A percentile compares a stretch with the other conserved stretches of the same genome.
Conservation (phyloP, 176 grass and related monocot genomes). For the Aegilops tauschii region DNA sequence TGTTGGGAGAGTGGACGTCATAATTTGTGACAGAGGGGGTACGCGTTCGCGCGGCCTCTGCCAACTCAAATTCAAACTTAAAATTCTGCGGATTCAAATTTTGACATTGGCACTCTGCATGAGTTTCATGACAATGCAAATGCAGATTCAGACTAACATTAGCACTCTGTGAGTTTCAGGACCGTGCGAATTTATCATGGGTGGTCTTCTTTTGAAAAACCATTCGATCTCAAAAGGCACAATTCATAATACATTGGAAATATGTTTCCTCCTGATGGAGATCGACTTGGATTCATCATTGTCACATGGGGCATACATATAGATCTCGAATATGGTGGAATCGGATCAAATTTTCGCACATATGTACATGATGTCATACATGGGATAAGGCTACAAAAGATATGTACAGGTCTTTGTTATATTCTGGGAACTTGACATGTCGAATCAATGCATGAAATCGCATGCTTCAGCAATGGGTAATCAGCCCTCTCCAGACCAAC, state of each 20-base stretch:
- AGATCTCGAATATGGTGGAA: background rate
- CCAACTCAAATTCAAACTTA: too few relatives aligned
- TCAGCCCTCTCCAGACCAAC: background rate
- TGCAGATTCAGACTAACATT: background rate
- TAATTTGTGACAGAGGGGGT: constrained; percentile 44
- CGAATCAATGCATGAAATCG: background rate
- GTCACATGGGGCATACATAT: background rate
- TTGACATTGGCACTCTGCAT: too few relatives aligned
- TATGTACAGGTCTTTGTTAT: constrained; percentile 32
- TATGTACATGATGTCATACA: constrained; percentile 35
- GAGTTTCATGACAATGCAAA: too few relatives aligned
- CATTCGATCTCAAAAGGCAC: background rate
- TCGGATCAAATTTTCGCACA: constrained; percentile 4
- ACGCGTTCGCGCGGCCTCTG: constrained; percentile 26
- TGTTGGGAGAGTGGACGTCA: constrained; percentile 33
- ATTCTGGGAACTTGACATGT: constrained; percentile 8
- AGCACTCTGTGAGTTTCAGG: background rate
- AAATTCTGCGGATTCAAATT: too few relatives aligned
- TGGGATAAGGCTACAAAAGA: constrained; percentile 12
- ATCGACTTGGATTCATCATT: background rate
- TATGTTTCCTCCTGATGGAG: too few relatives aligned
- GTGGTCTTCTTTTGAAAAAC: background rate
- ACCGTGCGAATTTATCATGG: too few relatives aligned
- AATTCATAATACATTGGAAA: background rate
- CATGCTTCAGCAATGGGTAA: background rate